A percentile compares a stretch with the other conserved stretches of the same genome.
These are phyloP conservation scores for Prunus campanulata DNA, from an alignment of 306 rosid species.

Conservation along the genomic window DNA sequence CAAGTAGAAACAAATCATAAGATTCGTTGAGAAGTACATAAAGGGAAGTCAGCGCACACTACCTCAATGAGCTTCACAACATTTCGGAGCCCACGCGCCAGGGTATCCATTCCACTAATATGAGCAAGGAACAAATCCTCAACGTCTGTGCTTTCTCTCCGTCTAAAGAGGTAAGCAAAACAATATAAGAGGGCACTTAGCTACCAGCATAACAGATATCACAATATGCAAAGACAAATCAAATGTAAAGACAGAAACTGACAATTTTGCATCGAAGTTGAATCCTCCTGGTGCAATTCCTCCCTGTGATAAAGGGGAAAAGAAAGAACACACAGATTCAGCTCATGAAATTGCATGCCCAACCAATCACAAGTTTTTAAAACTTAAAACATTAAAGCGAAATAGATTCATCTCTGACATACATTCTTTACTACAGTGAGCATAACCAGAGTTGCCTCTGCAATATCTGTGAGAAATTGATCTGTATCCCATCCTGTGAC, in stretches of 20 bases:
- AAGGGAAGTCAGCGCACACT: not conserved
- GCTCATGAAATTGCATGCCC: not conserved
- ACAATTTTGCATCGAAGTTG: constrained; percentile 97
- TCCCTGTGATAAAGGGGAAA: constrained; percentile 40
- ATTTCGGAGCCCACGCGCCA: constrained; percentile 87
- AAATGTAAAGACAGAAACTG: constrained; percentile 28
- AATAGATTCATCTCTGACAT: constrained; percentile 17
- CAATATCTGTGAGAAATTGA: constrained; percentile 85
- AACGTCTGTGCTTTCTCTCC: constrained; percentile 95
- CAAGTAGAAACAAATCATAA: not conserved
- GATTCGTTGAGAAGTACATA: not conserved
- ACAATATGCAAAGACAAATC: not conserved
- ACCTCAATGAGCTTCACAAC: constrained; percentile 84
- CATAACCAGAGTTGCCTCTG: constrained; percentile 88
- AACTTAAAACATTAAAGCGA: not conserved
- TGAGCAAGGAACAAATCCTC: constrained; percentile 96
- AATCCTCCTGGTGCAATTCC: constrained; percentile 98
- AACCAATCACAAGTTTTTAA: not conserved
- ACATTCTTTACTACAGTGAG: constrained; percentile 78
- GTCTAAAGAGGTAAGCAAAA: constrained; percentile 37
- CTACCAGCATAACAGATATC: not conserved
- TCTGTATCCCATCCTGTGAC: constrained; percentile 95
- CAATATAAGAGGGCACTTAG: not conserved
- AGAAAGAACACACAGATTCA: not conserved
- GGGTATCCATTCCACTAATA: constrained; percentile 80